Evolutionary conservation across 1,139 yeast species (phyloP), one percentile per base, ranked within the genome.

Genomic region (Taphrina pruni): DNA sequence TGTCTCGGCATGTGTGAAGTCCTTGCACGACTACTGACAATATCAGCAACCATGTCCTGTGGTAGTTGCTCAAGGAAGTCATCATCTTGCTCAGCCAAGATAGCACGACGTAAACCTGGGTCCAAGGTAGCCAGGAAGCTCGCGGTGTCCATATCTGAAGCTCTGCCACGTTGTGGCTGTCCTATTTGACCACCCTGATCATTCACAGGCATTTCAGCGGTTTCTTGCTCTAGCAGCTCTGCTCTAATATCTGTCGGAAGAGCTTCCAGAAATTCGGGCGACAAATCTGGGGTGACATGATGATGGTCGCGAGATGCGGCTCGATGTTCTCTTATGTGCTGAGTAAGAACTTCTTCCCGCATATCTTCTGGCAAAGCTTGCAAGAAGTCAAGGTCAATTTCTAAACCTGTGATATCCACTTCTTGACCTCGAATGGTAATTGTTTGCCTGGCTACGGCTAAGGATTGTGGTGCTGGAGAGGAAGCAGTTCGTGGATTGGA

Each of bases 321-420:
- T 80, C 88, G 73, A 83, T 81, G 81, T 73, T 91, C 96, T 58
- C 94, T 82, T 5, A 92, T 82, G 76, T 92, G 97, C 74, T 92
- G 96, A 0, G 95, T 87, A 75, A 91, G 87, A 0, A 92, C 98
- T 75, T 93, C 97, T 73, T 92, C 96, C 66, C 97, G 82, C 89
- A 93, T 89, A 68, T 90, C 96, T 62, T 90, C 97, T 0, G 98
- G 98, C 50, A 93, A 82, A 0, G 97, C 97, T 74, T 88, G 90
- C 72, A 93, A 83, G 76, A 92, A 93, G 74, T 89, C 95, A 0
- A 96, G 96, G 78, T 93, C 97, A 71, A 93, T 91, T 70, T 91
- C 97, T 2, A 97, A 88, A 0, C 93, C 95, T 69, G 95, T 86
- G 57, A 93, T 89, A 76, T 93, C 96, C 45, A 93, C 93, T 70